Evolutionary conservation across 2,329 filamentous ascomycete genomes (phyloP), one percentile per base, ranked within the genome.

Genomic region (Pezicula rhizophila): DNA sequence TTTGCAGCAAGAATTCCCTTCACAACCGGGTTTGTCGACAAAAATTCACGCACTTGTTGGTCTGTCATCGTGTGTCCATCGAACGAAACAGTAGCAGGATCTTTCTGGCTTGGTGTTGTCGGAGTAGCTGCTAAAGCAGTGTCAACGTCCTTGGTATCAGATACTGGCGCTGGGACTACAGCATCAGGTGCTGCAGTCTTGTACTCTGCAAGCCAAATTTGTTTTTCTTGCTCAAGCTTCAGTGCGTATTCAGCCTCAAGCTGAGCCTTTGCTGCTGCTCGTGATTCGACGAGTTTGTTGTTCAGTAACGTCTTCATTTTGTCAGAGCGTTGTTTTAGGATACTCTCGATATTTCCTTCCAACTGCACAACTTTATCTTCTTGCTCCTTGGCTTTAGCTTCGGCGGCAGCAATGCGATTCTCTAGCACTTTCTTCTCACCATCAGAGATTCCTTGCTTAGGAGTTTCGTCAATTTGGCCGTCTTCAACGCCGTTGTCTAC

Each of bases 231-330:
- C 58, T 84, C 79, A 33, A 84, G 58, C 53, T 71, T 74, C 41
- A 80, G 66, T 4, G 69, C 64, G 47, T 69, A 70, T 38, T 75
- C 69, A 10, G 63, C 63, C 54, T 73, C 64, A 34, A 78, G 55
- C 58, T 79, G 78, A 51, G 75, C 73, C 60, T 79, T 79, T 46
- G 79, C 71, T 48, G 71, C 64, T 37, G 72, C 69, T 52, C 69
- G 74, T 10, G 73, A 68, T 44, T 83, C 78, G 8, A 64, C 68
- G 14, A 95, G 73, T 62, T 86, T 89, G 62, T 80, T 82, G 59
- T 83, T 85, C 44, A 89, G 69, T 2, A 77, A 69, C 18, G 78
- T 74, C 60, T 83, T 85, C 84, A 89, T 86, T 63, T 78, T 79
- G 39, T 87, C 80, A 1, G 82, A 82, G 40, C 83, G 77, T 46